These are phyloP conservation scores for Calonectria fujianensis DNA, from an alignment of 2,329 filamentous ascomycete species.

Conservation along the genomic window DNA sequence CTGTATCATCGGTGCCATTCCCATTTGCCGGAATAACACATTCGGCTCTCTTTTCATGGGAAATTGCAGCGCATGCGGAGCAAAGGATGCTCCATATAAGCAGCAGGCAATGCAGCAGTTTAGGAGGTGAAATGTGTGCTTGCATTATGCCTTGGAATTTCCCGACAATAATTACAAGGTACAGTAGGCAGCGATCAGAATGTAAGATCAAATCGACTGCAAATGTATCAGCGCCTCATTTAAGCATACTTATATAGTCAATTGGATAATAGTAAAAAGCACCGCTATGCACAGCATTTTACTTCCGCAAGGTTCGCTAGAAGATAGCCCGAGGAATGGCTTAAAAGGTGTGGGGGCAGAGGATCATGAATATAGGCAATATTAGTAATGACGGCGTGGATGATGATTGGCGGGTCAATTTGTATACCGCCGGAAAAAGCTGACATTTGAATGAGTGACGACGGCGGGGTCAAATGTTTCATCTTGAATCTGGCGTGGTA, in stretches of 20 bases:
- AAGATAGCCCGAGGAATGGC: neutral
- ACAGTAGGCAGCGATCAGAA: neutral
- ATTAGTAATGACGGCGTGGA: neutral
- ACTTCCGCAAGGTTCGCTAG: neutral
- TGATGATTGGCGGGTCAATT: neutral
- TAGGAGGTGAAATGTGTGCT: neutral
- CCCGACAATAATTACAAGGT: neutral
- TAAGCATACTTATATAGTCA: neutral
- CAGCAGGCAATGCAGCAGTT: neutral
- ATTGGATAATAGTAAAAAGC: neutral
- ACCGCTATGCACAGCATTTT: neutral
- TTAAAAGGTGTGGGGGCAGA: neutral
- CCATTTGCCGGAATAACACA: slow-evolving; percentile 7
- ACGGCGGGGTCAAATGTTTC: neutral
- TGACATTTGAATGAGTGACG: neutral
- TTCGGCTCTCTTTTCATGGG: neutral
- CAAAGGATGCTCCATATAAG: neutral
- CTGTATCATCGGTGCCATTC: slow-evolving; percentile 22
- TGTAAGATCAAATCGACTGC: fast-evolving
- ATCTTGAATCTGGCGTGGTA: neutral
- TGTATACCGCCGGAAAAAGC: neutral
- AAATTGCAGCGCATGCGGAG: neutral
- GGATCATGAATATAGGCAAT: neutral
- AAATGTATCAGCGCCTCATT: too few relatives aligned
- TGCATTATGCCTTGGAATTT: neutral